Evolutionary conservation across 2,329 filamentous ascomycete species (phyloP), one percentile per base, ranked within the genome.

Genomic region (Dryadomyces quercivorus): DNA sequence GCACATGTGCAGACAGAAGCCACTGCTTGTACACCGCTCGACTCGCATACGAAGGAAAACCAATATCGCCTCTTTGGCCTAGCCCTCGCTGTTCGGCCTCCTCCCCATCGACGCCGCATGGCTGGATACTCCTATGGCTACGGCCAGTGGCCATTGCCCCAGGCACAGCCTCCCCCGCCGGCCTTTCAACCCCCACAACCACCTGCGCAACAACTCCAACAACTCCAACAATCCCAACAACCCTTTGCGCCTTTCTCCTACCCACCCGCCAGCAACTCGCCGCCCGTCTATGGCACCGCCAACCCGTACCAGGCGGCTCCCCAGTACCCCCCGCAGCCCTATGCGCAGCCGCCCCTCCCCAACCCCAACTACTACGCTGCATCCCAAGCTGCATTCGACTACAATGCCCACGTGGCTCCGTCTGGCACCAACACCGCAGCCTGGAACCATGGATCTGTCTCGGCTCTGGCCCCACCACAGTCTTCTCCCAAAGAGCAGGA

Each of bases 51-150:
- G 36, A 40, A 40, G 26, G 26, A 31, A 31, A 31, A 31, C 4
- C 10, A 40, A 3, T 40, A 15, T 8, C 36, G 9, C 46, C 6
- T 31, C 22, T 8, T 26, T 31, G 2, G 5, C 12, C 13, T 13
- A n/a, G 36, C 12, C 13, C 15, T 9, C 9, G 26, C 12, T 50
- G 22, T 16, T 31, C 18, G n/a, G 10, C n/a, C n/a, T 31, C 16
- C 22, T 21, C 13, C 22, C 2, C 12, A n/a, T 42, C 43, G 34
- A 15, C 21, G 22, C 31, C 31, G 16, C 7, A 75, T 74, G 70
- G 66, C 71, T 43, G 67, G 70, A 50, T 69, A 69, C 56, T 65
- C 67, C 16, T 69, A 69, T 51, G 62, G 64, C 50, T 67, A 70
- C 55, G 61, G 59, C 53, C 58, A 59, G 43, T 61, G 60, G 61